Evolutionary conservation across 129 eudicot genomes (phyloP).

Genomic region (Apium graveolens): DNA sequence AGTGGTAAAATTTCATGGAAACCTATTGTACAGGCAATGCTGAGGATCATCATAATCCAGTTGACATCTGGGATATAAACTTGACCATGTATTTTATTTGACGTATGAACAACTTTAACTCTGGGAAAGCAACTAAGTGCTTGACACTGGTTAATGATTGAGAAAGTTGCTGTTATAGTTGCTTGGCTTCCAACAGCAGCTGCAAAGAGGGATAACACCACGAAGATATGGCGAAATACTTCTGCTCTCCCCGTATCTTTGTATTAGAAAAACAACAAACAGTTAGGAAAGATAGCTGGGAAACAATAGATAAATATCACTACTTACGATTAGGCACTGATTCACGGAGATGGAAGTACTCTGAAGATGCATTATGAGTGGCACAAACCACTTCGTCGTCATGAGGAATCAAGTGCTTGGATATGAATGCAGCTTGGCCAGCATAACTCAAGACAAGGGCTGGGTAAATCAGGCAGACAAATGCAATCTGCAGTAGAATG

Average conservation of each 20-base stretch:
- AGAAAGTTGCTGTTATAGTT: constrained; percentile 77
- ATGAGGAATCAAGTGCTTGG: constrained; percentile 21
- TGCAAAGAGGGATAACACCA: constrained; percentile 53
- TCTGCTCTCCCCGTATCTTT: constrained; percentile 12
- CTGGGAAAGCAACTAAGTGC: constrained; percentile 81
- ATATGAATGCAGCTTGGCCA: constrained; percentile 83
- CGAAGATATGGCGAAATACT: constrained; percentile 30
- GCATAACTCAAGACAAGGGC: constrained; percentile 66
- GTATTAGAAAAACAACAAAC: background rate
- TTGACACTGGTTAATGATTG: constrained; percentile 86
- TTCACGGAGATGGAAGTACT: constrained; percentile 33
- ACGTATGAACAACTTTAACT: constrained; percentile 78
- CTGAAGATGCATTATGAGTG: background rate
- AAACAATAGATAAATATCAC: background rate
- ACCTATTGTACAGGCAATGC: constrained; percentile 67
- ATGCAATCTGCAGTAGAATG: constrained; percentile 49
- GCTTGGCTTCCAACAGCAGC: constrained; percentile 90
- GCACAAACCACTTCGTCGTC: background rate
- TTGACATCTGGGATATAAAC: constrained; percentile 79
- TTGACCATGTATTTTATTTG: constrained; percentile 69
- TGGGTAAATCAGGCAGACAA: constrained; percentile 66
- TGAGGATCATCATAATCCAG: constrained; percentile 71
- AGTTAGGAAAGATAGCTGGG: background rate
- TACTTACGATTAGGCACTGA: constrained; percentile 41
- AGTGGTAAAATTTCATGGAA: constrained; percentile 49